phyloP scores from a whole-genome alignment of 805 yeast genomes.

The Candida adriatica region DNA sequence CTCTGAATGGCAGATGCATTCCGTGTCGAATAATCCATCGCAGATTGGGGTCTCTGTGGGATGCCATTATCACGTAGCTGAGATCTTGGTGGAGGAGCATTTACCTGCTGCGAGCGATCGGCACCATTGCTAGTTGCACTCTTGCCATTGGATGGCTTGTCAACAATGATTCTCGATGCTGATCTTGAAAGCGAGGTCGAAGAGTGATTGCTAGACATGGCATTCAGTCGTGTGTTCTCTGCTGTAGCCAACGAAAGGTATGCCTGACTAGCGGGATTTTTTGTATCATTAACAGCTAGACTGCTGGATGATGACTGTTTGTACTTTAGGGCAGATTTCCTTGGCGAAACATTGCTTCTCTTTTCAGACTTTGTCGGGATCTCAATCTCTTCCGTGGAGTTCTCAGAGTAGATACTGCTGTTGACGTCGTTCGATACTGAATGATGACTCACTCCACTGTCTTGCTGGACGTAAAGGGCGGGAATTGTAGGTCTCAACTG shows the following conservation, averaged over 20 bases:
- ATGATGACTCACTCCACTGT: slow-evolving; percentile 2
- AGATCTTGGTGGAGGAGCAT: slow-evolving; percentile 2
- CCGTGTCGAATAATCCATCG: slow-evolving; percentile 5
- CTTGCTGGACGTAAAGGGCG: slow-evolving; percentile 7
- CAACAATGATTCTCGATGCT: slow-evolving; percentile 14
- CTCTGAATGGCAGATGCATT: slow-evolving; percentile 1
- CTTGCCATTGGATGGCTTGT: slow-evolving; percentile 9
- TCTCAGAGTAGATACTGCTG: slow-evolving; percentile 12
- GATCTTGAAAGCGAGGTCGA: slow-evolving; percentile 23
- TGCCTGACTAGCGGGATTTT: slow-evolving; percentile 51
- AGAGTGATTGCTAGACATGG: slow-evolving; percentile 33
- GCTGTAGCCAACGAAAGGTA: slow-evolving; percentile 68
- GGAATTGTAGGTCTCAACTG: slow-evolving; percentile 37
- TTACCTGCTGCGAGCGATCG: neutral
- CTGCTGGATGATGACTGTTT: slow-evolving; percentile 19
- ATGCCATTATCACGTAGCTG: slow-evolving; percentile 1
- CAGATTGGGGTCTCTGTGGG: slow-evolving; percentile 8
- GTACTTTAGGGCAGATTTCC: slow-evolving; percentile 36
- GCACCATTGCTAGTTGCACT: neutral
- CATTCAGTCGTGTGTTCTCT: slow-evolving; percentile 69
- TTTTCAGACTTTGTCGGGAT: slow-evolving; percentile 30
- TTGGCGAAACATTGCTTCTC: slow-evolving; percentile 30
- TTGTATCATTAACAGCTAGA: slow-evolving; percentile 9
- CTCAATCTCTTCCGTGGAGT: slow-evolving; percentile 7
- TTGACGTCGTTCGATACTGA: slow-evolving; percentile 3